Conservation (phyloP, 2,329 filamentous ascomycete species). For the Ophiostoma ulmi region DNA sequence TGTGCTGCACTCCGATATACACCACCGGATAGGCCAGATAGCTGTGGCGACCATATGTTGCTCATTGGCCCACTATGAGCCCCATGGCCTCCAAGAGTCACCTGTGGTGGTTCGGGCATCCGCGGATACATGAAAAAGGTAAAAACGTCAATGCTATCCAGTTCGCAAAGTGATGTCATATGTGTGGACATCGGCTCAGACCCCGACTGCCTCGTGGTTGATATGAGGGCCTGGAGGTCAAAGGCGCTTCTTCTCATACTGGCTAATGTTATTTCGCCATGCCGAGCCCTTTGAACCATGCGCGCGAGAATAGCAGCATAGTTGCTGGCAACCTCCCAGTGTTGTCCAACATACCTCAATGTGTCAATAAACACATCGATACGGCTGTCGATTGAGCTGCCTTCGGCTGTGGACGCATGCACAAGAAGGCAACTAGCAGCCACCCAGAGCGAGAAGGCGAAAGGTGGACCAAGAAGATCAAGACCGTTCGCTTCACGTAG, state of each 20-base stretch:
- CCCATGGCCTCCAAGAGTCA: background rate
- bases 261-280: constrained; percentile 76
- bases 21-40: background rate
- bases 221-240: constrained; percentile 83
- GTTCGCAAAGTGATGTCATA: constrained; percentile 11
- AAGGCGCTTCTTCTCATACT: constrained; percentile 85
- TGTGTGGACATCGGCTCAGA: constrained; percentile 13
- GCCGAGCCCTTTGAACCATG: constrained; percentile 77
- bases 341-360: constrained; percentile 70
- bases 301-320: constrained; percentile 75
- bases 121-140: constrained; percentile 14
- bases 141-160: constrained; percentile 18
- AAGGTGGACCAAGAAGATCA: constrained; percentile 77
- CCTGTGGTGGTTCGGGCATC: background rate
- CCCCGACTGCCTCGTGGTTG: constrained; percentile 59
- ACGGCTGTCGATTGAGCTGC: constrained; percentile 58
- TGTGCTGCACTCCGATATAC: constrained; percentile 6
- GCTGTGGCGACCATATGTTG: background rate
- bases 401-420: constrained; percentile 67
- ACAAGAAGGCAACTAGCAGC: constrained; percentile 80
- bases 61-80: background rate
- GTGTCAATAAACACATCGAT: constrained; percentile 79
- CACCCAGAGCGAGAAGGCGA: constrained; percentile 90
- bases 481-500: constrained; percentile 71
- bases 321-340: constrained; percentile 79